phyloP scores from a whole-genome alignment of 208 protist genomes.

The Leptomonas seymouri region DNA sequence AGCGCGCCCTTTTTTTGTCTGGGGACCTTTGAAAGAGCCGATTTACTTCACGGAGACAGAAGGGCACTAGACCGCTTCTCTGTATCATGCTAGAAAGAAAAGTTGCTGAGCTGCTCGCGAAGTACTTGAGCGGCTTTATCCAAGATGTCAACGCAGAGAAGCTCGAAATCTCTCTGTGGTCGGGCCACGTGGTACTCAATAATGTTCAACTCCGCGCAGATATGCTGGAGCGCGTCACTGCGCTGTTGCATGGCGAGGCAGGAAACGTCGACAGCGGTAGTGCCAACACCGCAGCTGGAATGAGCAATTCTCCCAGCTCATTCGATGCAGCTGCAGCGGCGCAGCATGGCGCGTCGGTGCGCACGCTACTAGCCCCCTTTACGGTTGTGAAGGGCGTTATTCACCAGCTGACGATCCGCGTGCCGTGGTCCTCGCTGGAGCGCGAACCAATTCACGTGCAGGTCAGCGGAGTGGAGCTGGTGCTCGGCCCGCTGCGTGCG shows the following conservation, averaged over 20 bases:
- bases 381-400: constrained; percentile 77
- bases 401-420: constrained; percentile 49
- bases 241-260: constrained; percentile 26
- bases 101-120: constrained; percentile 63
- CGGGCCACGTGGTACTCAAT: constrained; percentile 67
- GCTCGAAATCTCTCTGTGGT: constrained; percentile 82
- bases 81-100: constrained; percentile 75
- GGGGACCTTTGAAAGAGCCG: too few species aligned
- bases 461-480: constrained; percentile 70
- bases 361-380: constrained; percentile 70
- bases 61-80: too few species aligned
- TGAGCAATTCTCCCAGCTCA: neutral
- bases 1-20: too few species aligned
- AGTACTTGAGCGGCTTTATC: constrained; percentile 73
- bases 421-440: constrained; percentile 84
- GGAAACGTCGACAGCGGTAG: neutral
- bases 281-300: neutral
- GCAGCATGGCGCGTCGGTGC: constrained; percentile 26
- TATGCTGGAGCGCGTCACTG: constrained; percentile 60
- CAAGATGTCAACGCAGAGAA: constrained; percentile 75
- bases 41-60: too few species aligned
- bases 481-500: constrained; percentile 66
- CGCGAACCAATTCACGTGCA: constrained; percentile 65
- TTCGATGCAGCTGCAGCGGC: neutral
- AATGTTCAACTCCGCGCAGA: constrained; percentile 71